These are phyloP conservation scores for Hippophae rhamnoides DNA, from an alignment of 306 rosid species.

Conservation along the genomic window DNA sequence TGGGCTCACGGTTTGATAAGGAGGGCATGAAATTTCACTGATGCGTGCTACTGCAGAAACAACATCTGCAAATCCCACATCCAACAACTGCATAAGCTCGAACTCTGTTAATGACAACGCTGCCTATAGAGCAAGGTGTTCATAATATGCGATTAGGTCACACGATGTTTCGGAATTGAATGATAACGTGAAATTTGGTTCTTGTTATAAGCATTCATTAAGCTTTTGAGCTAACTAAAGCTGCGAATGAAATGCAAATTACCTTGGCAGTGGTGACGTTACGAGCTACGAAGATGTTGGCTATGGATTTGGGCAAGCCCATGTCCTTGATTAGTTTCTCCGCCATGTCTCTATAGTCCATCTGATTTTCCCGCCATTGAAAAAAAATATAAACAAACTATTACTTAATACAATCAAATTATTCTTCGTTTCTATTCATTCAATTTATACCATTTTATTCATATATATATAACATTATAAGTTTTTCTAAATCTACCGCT, in stretches of 20 bases:
- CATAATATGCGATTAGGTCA: background rate
- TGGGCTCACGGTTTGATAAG: conserved; percentile 59
- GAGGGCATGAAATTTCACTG: conserved; percentile 78
- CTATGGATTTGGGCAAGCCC: conserved; percentile 59
- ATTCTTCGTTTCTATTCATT: no score
- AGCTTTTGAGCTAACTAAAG: background rate
- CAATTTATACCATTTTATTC: no score
- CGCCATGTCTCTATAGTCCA: conserved; percentile 36
- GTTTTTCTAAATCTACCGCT: no score
- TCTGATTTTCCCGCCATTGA: no score
- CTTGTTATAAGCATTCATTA: no score
- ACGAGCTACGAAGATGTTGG: conserved; percentile 71
- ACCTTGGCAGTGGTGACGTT: conserved; percentile 79
- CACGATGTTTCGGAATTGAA: background rate
- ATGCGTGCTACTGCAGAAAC: conserved; percentile 56
- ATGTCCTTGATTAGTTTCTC: conserved; percentile 62
- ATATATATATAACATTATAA: no score
- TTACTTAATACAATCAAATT: no score
- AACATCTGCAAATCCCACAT: conserved; percentile 64
- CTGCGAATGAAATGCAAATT: background rate
- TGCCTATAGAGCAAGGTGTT: conserved; percentile 36
- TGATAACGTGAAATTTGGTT: background rate
- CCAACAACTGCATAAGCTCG: conserved; percentile 78
- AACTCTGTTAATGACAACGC: conserved; percentile 71
- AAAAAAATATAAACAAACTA: no score